Conservation (phyloP, 176 grass and related monocot genomes). For the barley (Hordeum vulgare) region DNA sequence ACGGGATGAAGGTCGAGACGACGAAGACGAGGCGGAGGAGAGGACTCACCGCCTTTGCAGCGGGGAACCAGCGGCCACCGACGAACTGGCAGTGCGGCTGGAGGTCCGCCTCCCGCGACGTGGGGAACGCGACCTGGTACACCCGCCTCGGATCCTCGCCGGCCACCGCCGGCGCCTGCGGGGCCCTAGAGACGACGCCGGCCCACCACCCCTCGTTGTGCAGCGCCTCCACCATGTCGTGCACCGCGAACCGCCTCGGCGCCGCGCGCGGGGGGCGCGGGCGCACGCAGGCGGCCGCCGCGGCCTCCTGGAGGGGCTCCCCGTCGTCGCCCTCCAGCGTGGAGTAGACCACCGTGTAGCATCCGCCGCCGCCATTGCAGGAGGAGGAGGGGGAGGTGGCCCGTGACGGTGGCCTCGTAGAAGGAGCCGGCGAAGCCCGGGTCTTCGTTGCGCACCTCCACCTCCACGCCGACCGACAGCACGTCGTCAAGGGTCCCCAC, state of each 20-base stretch:
- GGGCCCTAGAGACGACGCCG: conserved; percentile 24
- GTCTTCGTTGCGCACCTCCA: conserved; percentile 22
- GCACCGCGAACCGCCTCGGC: background rate
- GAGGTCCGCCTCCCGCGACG: conserved; percentile 31
- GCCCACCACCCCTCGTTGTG: conserved; percentile 75
- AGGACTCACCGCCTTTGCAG: conserved; percentile 12
- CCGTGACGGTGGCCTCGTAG: conserved; percentile 17
- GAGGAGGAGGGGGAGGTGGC: background rate
- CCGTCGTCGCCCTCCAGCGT: conserved; percentile 6
- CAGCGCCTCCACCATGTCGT: conserved; percentile 54
- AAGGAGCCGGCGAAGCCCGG: background rate
- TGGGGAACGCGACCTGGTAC: conserved; percentile 58
- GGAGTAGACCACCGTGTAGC: conserved; percentile 24
- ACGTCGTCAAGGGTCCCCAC: background rate
- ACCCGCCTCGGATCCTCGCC: background rate
- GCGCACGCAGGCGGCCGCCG: conserved; percentile 4
- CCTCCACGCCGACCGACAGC: background rate
- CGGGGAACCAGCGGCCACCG: conserved; percentile 22
- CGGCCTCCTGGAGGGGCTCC: background rate
- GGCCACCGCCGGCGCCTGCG: background rate
- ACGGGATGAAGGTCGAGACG: no score
- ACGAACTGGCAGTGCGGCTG: conserved; percentile 28
- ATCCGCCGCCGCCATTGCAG: background rate
- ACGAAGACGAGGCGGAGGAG: no score
- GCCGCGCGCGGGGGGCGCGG: background rate